These are phyloP conservation scores for Stephania yunnanensis DNA, from an alignment of 164 flowering plant species.

Conservation along the genomic window DNA sequence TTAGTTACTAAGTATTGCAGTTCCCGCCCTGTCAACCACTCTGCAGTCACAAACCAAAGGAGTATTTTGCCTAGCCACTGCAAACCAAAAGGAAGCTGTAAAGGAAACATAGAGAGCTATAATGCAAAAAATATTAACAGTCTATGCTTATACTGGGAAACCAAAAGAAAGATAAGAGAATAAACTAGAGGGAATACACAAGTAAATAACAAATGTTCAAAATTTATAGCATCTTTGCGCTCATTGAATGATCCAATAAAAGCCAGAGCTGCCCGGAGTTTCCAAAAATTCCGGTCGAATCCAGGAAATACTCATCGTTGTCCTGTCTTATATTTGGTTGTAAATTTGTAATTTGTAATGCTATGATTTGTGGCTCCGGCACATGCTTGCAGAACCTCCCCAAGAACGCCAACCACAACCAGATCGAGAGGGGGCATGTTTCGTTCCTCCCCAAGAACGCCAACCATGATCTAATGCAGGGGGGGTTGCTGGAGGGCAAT, in stretches of 20 bases:
- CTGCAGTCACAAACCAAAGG: no score
- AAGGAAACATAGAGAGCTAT: no score
- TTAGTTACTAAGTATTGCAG: no score
- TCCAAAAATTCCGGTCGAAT: background rate
- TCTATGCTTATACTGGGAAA: no score
- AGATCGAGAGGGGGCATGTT: background rate
- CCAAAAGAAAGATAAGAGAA: background rate
- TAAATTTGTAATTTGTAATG: background rate
- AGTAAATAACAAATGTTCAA: no score
- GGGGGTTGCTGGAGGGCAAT: background rate
- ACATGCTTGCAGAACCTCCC: background rate
- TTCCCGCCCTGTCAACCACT: no score
- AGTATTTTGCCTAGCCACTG: no score
- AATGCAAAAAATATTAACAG: no score
- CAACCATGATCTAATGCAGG: background rate
- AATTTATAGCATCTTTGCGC: no score
- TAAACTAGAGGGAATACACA: background rate
- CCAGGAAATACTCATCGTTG: background rate
- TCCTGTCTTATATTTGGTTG: background rate
- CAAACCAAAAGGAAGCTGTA: no score
- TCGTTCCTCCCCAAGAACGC: conserved; percentile 7
- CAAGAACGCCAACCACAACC: background rate
- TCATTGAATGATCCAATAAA: background rate
- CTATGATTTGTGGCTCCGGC: background rate
- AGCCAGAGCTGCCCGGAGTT: background rate